phyloP scores from a whole-genome alignment of 805 yeast species.

The Pichia ethanolica region DNA sequence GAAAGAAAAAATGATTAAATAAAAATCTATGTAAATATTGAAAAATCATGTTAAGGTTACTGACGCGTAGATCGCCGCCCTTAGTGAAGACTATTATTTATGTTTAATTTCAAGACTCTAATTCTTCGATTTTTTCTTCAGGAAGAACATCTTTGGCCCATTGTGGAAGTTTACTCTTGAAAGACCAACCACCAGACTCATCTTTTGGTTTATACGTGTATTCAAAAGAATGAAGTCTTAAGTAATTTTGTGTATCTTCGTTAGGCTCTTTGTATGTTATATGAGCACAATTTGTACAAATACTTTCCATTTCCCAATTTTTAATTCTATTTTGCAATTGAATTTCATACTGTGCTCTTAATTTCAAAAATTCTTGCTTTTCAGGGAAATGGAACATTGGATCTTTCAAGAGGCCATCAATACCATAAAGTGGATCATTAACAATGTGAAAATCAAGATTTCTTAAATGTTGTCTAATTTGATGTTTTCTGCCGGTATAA shows the following conservation, averaged over 20 bases:
- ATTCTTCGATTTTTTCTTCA: background rate
- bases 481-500: conserved; percentile 45
- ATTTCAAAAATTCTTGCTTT: background rate
- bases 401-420: conserved; percentile 5
- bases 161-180: background rate
- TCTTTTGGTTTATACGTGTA: conserved; percentile 18
- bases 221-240: conserved; percentile 39
- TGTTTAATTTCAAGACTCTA: background rate
- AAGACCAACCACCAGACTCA: background rate
- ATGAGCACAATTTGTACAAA: conserved; percentile 31
- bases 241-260: conserved; percentile 9
- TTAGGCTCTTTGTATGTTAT: conserved; percentile 24
- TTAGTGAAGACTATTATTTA: too few species aligned
- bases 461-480: conserved; percentile 44
- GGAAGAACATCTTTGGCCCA: conserved; percentile 4
- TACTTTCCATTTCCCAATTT: conserved; percentile 1
- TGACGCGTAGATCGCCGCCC: too few species aligned
- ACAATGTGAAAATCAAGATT: conserved; percentile 31
- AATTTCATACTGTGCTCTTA: conserved; percentile 11
- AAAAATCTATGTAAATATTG: too few species aligned
- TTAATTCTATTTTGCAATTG: conserved; percentile 10
- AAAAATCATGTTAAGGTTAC: too few species aligned
- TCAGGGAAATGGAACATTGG: background rate
- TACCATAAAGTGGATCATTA: conserved; percentile 28
- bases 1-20: background rate